A percentile compares a stretch with the other conserved stretches of the same genome.
These are phyloP conservation scores for Mycena epipterygia DNA, from an alignment of 768 basidiomycete genomes.

Conservation along the genomic window DNA sequence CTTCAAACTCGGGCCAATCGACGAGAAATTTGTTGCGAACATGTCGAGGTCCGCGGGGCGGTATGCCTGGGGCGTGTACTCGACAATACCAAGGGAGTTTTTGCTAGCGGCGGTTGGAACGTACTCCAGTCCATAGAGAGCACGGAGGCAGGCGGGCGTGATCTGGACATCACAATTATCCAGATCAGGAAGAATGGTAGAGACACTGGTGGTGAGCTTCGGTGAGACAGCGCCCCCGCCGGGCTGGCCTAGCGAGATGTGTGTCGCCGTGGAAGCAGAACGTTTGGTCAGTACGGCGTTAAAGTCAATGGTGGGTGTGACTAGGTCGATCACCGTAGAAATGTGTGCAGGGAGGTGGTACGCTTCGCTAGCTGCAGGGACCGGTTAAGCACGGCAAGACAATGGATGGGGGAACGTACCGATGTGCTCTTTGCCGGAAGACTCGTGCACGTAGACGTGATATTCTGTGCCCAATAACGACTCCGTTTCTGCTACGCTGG, in stretches of 20 bases:
- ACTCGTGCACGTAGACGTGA: conserved; percentile 55
- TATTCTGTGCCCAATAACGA: conserved; percentile 58
- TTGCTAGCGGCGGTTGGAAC: conserved; percentile 47
- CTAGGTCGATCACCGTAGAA: conserved; percentile 53
- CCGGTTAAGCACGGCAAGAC: background rate
- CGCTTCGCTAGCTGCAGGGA: conserved; percentile 46
- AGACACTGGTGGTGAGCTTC: conserved; percentile 40
- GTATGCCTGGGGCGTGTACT: conserved; percentile 66
- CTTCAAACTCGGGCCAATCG: conserved; percentile 36
- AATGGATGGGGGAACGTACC: conserved; percentile 43
- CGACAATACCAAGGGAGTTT: conserved; percentile 60
- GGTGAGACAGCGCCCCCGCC: conserved; percentile 41
- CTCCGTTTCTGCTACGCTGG: conserved; percentile 58
- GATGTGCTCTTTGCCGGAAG: conserved; percentile 51
- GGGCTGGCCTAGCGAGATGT: conserved; percentile 37
- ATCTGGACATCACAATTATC: conserved; percentile 48
- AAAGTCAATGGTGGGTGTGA: conserved; percentile 55
- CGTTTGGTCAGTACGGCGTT: conserved; percentile 48
- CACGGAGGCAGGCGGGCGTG: conserved; percentile 55
- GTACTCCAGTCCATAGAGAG: conserved; percentile 51
- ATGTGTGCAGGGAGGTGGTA: conserved; percentile 54
- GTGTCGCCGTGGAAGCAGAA: conserved; percentile 17
- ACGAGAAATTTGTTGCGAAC: conserved; percentile 55
- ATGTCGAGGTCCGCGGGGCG: conserved; percentile 59
- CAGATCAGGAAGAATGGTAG: conserved; percentile 38